Base-by-base conservation (phyloP, 2,329 filamentous ascomycete genomes). In the Fusarium bulbicola region DNA sequence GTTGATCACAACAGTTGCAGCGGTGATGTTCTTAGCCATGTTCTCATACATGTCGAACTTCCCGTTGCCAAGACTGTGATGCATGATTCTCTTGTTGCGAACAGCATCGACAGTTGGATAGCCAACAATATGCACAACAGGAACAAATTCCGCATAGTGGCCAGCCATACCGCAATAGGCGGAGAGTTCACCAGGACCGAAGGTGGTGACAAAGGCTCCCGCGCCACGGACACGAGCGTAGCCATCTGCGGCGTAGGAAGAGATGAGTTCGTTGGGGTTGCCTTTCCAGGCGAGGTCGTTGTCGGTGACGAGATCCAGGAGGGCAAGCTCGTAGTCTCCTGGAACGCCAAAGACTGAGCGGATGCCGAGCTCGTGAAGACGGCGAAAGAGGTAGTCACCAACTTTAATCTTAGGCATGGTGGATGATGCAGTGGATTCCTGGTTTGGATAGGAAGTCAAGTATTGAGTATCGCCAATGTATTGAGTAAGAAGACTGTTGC, bases 301-400 rank as follows among this genome's bases (percentile, higher is more conserved):
- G 32, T 39, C n/a, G 10, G 52, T 39, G 26, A 62, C 32, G 21
- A 62, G 59, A 15, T 62, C 59, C 7, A 62, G 18, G 18, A 59
- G 59, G 7, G 52, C 59, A 1, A 62, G 40, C 8, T 62, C 50
- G 32, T 62, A 62, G 52, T 62, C 59, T 11, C 59, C 59, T 16
- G 52, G 59, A 5, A 59, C 52, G 1, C 40, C 59, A 39, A 62
- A 62, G 26, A 62, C 26, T 24, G 59, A 62, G 6, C 52, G 52
- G 4, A 59, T 59, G 9, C 59, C 40, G 16, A 62, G 50, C 26
- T 45, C 52, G 5, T 62, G 52, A 6, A 62, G 32, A n/a, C 52
- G 59, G n/a, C 24, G 52, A 40, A 62, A 62, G 32, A 62, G 59
- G n/a, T 62, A 62, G 34, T 59, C 59, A 32, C 52, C 52, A 32